phyloP scores from a whole-genome alignment of 2,329 filamentous ascomycete species.

The Colletotrichum tofieldiae region DNA sequence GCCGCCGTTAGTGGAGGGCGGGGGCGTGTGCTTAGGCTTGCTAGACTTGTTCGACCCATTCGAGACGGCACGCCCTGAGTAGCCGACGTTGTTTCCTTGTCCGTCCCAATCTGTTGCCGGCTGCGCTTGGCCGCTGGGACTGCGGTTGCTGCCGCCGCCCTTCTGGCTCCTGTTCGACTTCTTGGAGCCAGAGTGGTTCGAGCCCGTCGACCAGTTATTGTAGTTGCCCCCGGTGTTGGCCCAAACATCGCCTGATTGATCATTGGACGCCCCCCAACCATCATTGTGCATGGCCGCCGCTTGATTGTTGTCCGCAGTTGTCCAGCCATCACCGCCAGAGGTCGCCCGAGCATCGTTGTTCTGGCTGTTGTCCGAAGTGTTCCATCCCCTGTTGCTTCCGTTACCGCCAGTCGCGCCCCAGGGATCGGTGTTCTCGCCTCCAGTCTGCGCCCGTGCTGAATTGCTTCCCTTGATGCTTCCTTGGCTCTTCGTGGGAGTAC shows the following conservation, averaged over 20 bases:
- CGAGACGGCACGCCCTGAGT: slow-evolving; percentile 14
- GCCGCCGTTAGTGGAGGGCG: slow-evolving; percentile 22
- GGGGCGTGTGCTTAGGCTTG: slow-evolving; percentile 7
- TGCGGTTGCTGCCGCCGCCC: slow-evolving; percentile 21
- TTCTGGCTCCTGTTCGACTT: slow-evolving; percentile 28
- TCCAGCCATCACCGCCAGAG: slow-evolving; percentile 25
- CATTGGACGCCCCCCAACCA: slow-evolving; percentile 18
- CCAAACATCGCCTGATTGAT: slow-evolving; percentile 17
- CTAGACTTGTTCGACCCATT: slow-evolving; percentile 25
- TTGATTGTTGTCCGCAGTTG: slow-evolving; percentile 23
- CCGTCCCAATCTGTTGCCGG: slow-evolving; percentile 19
- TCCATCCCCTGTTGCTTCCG: slow-evolving; percentile 39
- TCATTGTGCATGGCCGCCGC: slow-evolving; percentile 5
- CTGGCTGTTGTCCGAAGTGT: slow-evolving; percentile 21
- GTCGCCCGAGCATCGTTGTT: slow-evolving; percentile 37
- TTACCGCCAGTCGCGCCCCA: slow-evolving; percentile 27
- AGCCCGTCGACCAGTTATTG: slow-evolving; percentile 30
- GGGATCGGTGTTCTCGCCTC: slow-evolving; percentile 28
- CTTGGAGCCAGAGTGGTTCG: slow-evolving; percentile 37
- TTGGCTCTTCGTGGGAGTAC: slow-evolving; percentile 11
- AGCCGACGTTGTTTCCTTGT: slow-evolving; percentile 40
- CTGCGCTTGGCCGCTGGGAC: slow-evolving; percentile 19
- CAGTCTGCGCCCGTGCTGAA: slow-evolving; percentile 10
- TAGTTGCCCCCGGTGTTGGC: slow-evolving; percentile 18
- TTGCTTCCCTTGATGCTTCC: slow-evolving; percentile 25